These are phyloP conservation scores for Malus hybrid DNA, from an alignment of 331 rosid genomes.

Conservation along the genomic window DNA sequence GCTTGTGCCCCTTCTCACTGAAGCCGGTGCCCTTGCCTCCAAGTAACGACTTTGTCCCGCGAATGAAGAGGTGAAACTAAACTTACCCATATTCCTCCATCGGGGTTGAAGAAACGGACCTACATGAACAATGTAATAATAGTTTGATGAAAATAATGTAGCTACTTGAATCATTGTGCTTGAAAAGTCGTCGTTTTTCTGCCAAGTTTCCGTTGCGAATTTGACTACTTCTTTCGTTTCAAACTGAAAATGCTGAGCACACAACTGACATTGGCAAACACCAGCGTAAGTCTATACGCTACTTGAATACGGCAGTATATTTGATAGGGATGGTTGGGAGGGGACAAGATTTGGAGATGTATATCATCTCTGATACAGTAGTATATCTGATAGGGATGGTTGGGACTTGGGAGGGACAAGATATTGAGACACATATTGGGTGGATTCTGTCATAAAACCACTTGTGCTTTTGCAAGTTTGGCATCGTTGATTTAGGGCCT, in stretches of 20 bases:
- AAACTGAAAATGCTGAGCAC: background rate
- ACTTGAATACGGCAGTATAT: too few relatives aligned
- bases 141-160: background rate
- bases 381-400: background rate
- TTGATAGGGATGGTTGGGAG: too few relatives aligned
- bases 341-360: background rate
- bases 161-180: background rate
- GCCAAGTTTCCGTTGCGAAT: background rate
- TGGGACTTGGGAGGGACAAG: background rate
- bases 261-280: background rate
- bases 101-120: background rate
- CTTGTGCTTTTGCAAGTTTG: background rate
- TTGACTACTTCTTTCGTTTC: background rate
- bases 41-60: background rate
- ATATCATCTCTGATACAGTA: background rate
- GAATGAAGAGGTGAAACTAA: background rate
- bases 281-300: background rate
- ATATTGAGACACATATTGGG: background rate
- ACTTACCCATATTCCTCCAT: background rate
- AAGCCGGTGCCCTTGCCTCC: slow-evolving; percentile 55
- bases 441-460: background rate
- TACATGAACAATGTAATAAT: background rate
- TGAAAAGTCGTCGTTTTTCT: background rate
- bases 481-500: background rate
- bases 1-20: slow-evolving; percentile 60